A percentile compares a stretch with the other conserved stretches of the same genome.
These are phyloP conservation scores for Lipomyces chichibuensis DNA, from an alignment of 805 yeast species.

Conservation along the genomic window DNA sequence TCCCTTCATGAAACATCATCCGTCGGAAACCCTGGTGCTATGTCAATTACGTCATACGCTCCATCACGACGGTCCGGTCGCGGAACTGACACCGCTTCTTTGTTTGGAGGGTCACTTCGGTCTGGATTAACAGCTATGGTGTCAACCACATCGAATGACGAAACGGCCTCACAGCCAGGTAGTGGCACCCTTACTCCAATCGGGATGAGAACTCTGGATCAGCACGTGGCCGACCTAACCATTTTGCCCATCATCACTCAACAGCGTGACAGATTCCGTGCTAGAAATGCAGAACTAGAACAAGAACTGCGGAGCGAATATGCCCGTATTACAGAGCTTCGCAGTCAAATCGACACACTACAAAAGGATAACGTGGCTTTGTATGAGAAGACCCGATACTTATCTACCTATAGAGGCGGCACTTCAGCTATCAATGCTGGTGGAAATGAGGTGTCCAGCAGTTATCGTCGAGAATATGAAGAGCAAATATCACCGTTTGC, in stretches of 20 bases:
- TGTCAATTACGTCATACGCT: conserved; percentile 31
- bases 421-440: conserved; percentile 29
- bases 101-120: conserved; percentile 30
- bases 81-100: conserved; percentile 28
- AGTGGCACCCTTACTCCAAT: conserved; percentile 19
- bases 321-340: conserved; percentile 59
- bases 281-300: conserved; percentile 81
- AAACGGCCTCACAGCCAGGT: conserved; percentile 2
- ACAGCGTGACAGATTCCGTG: conserved; percentile 90
- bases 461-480: conserved; percentile 68
- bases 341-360: conserved; percentile 64
- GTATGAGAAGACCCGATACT: conserved; percentile 63
- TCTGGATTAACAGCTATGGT: conserved; percentile 24
- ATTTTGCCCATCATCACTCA: conserved; percentile 85
- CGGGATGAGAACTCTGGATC: conserved; percentile 19
- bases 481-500: conserved; percentile 81
- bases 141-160: background rate
- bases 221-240: conserved; percentile 40
- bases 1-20: conserved; percentile 53
- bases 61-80: conserved; percentile 30
- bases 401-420: conserved; percentile 37
- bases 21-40: conserved; percentile 27
- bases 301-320: conserved; percentile 69
- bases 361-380: conserved; percentile 76
- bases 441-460: conserved; percentile 41